Evolutionary conservation across 305 asterid species (phyloP).

Genomic region (Fraxinus floribunda): DNA sequence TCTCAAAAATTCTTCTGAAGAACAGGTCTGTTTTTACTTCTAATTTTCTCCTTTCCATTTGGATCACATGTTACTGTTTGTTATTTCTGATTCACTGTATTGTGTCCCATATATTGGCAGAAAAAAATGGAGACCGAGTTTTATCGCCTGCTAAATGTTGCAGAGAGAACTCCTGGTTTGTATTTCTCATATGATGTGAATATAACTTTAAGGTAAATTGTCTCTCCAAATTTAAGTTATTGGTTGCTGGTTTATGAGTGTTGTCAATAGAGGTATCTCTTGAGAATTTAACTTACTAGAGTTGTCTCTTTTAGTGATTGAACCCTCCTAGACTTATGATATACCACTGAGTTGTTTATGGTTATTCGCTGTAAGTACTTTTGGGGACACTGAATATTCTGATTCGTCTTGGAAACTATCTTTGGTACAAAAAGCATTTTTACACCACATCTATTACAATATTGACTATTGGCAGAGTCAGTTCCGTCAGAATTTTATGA

Average conservation of each 20-base stretch:
- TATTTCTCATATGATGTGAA: slow-evolving; percentile 90
- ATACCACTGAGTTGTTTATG: not conserved
- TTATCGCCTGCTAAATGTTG: slow-evolving; percentile 58
- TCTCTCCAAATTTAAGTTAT: slow-evolving; percentile 16
- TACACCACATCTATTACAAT: not conserved
- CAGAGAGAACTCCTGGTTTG: slow-evolving; percentile 72
- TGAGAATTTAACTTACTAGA: not conserved
- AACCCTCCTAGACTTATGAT: not conserved
- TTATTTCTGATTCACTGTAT: slow-evolving; percentile 22
- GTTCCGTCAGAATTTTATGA: slow-evolving; percentile 17
- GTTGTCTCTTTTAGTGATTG: not conserved
- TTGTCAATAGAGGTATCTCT: not conserved
- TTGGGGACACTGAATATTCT: not conserved
- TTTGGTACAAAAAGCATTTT: not conserved
- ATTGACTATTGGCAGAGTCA: not conserved
- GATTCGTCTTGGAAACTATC: not conserved
- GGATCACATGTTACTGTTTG: slow-evolving; percentile 19
- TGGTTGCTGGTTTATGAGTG: not conserved
- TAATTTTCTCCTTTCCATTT: slow-evolving; percentile 14
- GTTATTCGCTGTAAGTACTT: not conserved
- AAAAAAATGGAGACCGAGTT: slow-evolving; percentile 75
- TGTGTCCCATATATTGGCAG: slow-evolving; percentile 46
- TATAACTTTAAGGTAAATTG: slow-evolving; percentile 74
- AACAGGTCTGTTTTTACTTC: slow-evolving; percentile 48
- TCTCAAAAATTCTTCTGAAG: slow-evolving; percentile 63